These are phyloP conservation scores for Leucaena leucocephala DNA, from an alignment of 306 rosid species.

Conservation along the genomic window DNA sequence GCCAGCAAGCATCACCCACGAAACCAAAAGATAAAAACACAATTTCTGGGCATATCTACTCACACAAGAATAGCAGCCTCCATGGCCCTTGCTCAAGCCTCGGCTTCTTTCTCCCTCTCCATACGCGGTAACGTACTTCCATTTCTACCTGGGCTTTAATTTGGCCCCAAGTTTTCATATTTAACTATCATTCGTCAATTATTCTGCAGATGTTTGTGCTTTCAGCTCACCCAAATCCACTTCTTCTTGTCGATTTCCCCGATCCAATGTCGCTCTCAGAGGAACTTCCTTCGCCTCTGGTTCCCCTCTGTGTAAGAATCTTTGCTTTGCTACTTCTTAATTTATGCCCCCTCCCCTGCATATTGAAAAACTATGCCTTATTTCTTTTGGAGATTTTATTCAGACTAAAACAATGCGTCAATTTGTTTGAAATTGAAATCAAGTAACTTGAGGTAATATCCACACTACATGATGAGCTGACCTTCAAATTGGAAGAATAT, in stretches of 20 bases:
- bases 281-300: slow-evolving; percentile 66
- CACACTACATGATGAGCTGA: neutral
- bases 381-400: neutral
- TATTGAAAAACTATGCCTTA: neutral
- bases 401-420: neutral
- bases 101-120: slow-evolving; percentile 63
- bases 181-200: slow-evolving; percentile 16
- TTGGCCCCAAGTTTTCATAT: neutral
- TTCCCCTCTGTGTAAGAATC: slow-evolving; percentile 63
- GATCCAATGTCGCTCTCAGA: slow-evolving; percentile 31
- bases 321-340: neutral
- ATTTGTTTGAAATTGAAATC: slow-evolving; percentile 4
- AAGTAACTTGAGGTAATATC: neutral
- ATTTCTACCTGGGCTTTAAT: neutral
- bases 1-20: neutral
- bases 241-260: slow-evolving; percentile 46
- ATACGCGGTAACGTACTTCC: slow-evolving; percentile 48
- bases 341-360: neutral
- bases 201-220: slow-evolving; percentile 55
- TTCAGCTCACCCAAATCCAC: slow-evolving; percentile 44
- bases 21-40: slow-evolving; percentile 32
- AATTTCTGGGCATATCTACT: slow-evolving; percentile 3
- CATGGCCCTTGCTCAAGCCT: slow-evolving; percentile 65
- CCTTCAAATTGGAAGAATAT: neutral
- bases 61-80: neutral